Evolutionary conservation across 78 protist species (phyloP).

Genomic region (Mastigamoeba balamuthi): DNA sequence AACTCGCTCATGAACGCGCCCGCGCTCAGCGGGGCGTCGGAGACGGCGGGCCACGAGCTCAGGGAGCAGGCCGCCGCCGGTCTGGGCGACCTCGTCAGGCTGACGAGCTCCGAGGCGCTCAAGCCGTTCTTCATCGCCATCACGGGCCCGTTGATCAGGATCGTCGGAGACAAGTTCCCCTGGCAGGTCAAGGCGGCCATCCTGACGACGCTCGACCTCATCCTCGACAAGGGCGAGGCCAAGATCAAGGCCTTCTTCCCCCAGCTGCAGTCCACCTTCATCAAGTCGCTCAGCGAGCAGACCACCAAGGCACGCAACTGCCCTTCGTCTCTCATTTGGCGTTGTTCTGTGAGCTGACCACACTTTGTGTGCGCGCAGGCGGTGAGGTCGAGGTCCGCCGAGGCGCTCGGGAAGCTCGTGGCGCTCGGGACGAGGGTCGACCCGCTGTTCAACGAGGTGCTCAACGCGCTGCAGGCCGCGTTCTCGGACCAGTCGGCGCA

Average conservation of each 20-base stretch:
- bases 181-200: slow-evolving; percentile 55
- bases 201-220: slow-evolving; percentile 39
- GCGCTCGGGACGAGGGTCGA: background rate
- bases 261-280: slow-evolving; percentile 80
- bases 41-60: slow-evolving; percentile 24
- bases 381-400: background rate
- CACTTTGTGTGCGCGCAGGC: no score
- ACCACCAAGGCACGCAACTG: no score
- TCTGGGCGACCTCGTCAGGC: slow-evolving; percentile 31
- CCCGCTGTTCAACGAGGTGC: background rate
- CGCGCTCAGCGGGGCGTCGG: background rate
- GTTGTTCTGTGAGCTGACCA: no score
- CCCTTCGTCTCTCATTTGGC: no score
- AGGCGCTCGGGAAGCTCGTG: background rate
- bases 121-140: slow-evolving; percentile 62
- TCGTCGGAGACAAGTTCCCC: slow-evolving; percentile 72
- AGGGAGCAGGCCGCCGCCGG: slow-evolving; percentile 74
- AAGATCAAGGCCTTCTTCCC: slow-evolving; percentile 75
- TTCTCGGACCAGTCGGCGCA: no score
- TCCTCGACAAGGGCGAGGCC: slow-evolving; percentile 42
- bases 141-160: slow-evolving; percentile 85
- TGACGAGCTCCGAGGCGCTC: slow-evolving; percentile 45
- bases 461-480: no score
- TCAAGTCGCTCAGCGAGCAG: slow-evolving; percentile 65
- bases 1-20: slow-evolving; percentile 64